Percentiles rank a stretch among this genome's conserved stretches.
Conservation (phyloP, 805 yeast genomes). For the Priceomyces castillae region DNA sequence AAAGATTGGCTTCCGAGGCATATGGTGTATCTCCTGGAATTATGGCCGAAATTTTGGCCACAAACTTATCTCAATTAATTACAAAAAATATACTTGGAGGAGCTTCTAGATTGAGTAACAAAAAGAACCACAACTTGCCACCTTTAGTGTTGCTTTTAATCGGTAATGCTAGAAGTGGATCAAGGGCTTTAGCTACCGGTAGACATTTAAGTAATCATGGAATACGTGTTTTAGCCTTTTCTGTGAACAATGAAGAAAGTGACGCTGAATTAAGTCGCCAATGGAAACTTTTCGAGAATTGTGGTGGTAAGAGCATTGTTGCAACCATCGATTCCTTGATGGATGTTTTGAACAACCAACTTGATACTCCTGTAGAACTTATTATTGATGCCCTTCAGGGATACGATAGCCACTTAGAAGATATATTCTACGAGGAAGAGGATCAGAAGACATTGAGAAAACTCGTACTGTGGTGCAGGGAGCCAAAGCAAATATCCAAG, state of each 20-base stretch:
- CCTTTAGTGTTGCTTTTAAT: conserved; percentile 70
- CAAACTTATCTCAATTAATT: conserved; percentile 59
- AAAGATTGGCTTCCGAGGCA: conserved; percentile 50
- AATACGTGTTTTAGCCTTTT: conserved; percentile 59
- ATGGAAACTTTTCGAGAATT: conserved; percentile 50
- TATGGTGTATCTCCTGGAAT: conserved; percentile 49
- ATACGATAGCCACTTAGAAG: conserved; percentile 65
- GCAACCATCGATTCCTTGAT: conserved; percentile 34
- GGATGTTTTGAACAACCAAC: conserved; percentile 39
- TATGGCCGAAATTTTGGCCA: conserved; percentile 65
- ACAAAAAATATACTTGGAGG: conserved; percentile 65
- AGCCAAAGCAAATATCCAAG: conserved; percentile 37
- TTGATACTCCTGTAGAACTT: conserved; percentile 75
- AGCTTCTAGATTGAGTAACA: conserved; percentile 52
- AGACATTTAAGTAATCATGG: conserved; percentile 76
- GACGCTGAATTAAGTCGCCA: conserved; percentile 50
- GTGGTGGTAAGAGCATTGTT: conserved; percentile 63
- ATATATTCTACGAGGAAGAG: conserved; percentile 40
- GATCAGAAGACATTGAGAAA: conserved; percentile 40
- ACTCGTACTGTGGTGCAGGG: conserved; percentile 68
- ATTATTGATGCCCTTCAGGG: conserved; percentile 86
- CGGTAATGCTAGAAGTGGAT: conserved; percentile 76
- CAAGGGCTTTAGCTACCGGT: conserved; percentile 73
- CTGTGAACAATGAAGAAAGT: conserved; percentile 31
- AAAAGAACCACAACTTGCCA: conserved; percentile 70